Percentiles rank a stretch among this genome's conserved stretches.
phyloP scores from a whole-genome alignment of 345 rosid genomes.

The Corchorus olitorius region DNA sequence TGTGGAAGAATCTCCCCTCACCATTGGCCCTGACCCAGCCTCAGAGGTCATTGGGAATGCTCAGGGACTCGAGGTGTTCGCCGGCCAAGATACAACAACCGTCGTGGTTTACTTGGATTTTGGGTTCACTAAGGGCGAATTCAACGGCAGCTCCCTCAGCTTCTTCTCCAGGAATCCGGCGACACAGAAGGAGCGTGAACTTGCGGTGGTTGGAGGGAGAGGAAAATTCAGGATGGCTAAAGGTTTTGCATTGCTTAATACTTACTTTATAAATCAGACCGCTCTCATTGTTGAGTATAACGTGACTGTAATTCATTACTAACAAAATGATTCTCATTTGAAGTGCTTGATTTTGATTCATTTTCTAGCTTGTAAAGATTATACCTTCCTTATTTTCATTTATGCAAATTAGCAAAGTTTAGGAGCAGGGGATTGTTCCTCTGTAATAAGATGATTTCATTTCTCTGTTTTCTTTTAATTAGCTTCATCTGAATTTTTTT shows the following conservation, averaged over 20 bases:
- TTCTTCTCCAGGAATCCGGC: slow-evolving; percentile 31
- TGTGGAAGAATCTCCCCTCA: slow-evolving; percentile 32
- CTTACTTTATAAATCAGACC: neutral
- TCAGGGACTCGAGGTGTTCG: slow-evolving; percentile 30
- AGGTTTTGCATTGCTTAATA: slow-evolving; percentile 27
- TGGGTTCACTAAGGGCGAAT: slow-evolving; percentile 29
- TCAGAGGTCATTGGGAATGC: slow-evolving; percentile 32
- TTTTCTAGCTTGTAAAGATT: neutral
- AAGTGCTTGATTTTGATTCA: neutral
- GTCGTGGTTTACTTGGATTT: slow-evolving; percentile 28
- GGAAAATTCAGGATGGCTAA: slow-evolving; percentile 30
- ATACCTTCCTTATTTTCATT: neutral
- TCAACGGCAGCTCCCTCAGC: slow-evolving; percentile 34
- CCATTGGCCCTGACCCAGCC: slow-evolving; percentile 26
- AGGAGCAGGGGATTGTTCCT: neutral
- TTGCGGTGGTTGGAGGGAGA: slow-evolving; percentile 39
- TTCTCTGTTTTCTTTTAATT: neutral
- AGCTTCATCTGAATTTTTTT: neutral
- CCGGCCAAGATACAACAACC: neutral
- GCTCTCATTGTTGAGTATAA: slow-evolving; percentile 21
- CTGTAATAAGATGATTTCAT: neutral
- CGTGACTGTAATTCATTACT: slow-evolving; percentile 23
- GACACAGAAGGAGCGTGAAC: slow-evolving; percentile 25
- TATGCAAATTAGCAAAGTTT: neutral
- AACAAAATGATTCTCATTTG: neutral